Conservation (phyloP, 208 protist species). For the Trypanosoma rangeli region DNA sequence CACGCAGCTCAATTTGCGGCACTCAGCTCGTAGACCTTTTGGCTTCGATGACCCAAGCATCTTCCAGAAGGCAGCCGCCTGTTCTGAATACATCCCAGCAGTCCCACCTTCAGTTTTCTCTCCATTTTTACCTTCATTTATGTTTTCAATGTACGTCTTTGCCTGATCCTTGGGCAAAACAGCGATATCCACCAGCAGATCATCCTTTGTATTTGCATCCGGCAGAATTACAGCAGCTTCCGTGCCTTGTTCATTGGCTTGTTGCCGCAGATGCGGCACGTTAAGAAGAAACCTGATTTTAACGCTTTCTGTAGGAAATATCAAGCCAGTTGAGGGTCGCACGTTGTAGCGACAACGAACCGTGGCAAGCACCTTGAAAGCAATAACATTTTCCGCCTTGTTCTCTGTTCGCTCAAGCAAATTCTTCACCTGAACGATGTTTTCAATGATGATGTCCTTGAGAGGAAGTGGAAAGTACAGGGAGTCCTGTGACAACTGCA, state of each 20-base stretch:
- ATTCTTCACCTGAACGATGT: slow-evolving; percentile 75
- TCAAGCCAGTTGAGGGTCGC: slow-evolving; percentile 58
- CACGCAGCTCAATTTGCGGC: slow-evolving; percentile 46
- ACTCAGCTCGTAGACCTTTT: slow-evolving; percentile 11
- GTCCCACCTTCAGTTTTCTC: slow-evolving; percentile 1
- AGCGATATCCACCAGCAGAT: slow-evolving; percentile 79
- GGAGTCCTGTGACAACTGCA: slow-evolving; percentile 67
- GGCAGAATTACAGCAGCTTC: slow-evolving; percentile 38
- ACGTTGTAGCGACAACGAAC: slow-evolving; percentile 75
- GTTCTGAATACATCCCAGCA: slow-evolving; percentile 21
- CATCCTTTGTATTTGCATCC: slow-evolving; percentile 57
- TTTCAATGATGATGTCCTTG: slow-evolving; percentile 72
- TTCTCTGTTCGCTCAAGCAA: slow-evolving; percentile 33
- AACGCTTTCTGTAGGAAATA: slow-evolving; percentile 47
- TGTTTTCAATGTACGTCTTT: not conserved
- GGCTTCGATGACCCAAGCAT: slow-evolving; percentile 37
- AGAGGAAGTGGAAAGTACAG: slow-evolving; percentile 83
- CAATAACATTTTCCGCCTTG: slow-evolving; percentile 50
- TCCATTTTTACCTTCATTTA: slow-evolving; percentile 1
- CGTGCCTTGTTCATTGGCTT: slow-evolving; percentile 22
- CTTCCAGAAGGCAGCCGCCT: slow-evolving; percentile 68
- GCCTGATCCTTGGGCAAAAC: slow-evolving; percentile 38
- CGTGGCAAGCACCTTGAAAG: slow-evolving; percentile 74
- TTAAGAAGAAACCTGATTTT: slow-evolving; percentile 71
- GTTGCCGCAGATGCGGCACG: slow-evolving; percentile 44